Evolutionary conservation across 2,329 filamentous ascomycete genomes (phyloP).

Genomic region (Talaromyces sp.): DNA sequence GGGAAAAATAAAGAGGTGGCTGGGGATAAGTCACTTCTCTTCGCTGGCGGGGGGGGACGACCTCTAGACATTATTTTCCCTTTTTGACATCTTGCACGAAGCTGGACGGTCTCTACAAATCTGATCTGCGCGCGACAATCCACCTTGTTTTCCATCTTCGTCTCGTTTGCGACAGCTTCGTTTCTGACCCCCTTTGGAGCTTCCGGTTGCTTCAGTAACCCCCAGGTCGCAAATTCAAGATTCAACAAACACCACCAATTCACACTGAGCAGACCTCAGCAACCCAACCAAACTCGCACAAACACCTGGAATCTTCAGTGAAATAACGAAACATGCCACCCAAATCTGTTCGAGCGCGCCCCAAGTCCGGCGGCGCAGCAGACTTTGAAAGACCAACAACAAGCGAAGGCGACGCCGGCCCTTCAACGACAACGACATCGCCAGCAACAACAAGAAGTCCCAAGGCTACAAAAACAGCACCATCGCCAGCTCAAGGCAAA

Average conservation of each 20-base stretch:
- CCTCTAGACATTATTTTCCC: not conserved
- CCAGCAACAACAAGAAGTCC: not conserved
- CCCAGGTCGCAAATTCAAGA: not conserved
- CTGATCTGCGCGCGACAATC: not conserved
- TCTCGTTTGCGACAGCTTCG: not conserved
- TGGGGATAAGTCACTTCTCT: not conserved
- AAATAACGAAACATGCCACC: constrained; percentile 21
- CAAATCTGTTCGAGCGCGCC: constrained; percentile 21
- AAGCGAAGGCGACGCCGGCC: constrained; percentile 11
- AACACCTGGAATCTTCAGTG: not conserved
- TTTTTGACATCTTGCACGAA: not conserved
- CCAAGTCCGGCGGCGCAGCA: constrained; percentile 17
- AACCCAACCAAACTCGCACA: not conserved
- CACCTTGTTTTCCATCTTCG: not conserved
- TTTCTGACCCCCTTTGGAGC: not conserved
- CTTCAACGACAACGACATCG: constrained; percentile 4
- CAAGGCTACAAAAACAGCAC: not conserved
- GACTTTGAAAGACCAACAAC: constrained; percentile 12
- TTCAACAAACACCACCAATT: not conserved
- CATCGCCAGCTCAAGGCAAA: constrained; percentile 9
- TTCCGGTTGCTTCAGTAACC: not conserved
- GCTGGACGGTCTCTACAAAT: not conserved
- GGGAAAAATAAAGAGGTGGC: not conserved
- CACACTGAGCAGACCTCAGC: not conserved
- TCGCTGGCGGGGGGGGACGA: not conserved